Evolutionary conservation across 2,329 filamentous ascomycete genomes (phyloP).

Genomic region (Triangularia verruculosa): DNA sequence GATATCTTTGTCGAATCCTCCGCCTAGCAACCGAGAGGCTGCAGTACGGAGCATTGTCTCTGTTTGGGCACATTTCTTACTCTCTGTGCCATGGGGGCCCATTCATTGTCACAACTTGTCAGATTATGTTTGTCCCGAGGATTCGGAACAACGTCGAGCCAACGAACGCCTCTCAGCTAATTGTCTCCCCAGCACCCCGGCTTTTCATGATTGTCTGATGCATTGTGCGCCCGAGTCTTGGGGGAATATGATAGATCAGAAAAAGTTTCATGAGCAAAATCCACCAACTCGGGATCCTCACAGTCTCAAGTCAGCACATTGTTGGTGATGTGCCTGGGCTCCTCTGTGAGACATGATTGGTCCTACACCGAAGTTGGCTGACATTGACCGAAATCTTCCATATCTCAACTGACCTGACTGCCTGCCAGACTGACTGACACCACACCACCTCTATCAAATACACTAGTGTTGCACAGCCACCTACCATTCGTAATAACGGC

Average conservation of each 20-base stretch:
- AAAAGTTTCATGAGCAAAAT: background rate
- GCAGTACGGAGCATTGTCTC: background rate
- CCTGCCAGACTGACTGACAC: background rate
- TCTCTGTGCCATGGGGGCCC: background rate
- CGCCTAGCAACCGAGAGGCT: background rate
- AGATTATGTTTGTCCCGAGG: background rate
- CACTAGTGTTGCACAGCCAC: background rate
- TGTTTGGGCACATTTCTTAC: background rate
- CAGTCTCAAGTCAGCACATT: background rate
- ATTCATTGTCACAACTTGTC: background rate
- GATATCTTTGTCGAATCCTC: background rate
- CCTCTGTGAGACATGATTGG: background rate
- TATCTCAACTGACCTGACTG: background rate
- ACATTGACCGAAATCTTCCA: background rate
- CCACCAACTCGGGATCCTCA: background rate
- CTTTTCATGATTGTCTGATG: background rate
- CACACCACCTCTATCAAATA: background rate
- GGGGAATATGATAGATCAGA: constrained; percentile 6
- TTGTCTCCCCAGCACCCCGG: background rate
- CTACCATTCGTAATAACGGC: background rate
- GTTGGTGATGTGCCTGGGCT: background rate
- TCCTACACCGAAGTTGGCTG: background rate
- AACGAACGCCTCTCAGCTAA: background rate
- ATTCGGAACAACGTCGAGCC: background rate
- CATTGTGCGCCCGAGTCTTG: background rate